Evolutionary conservation across 441 rosid genomes (phyloP).

Genomic region (Populus hybrid): DNA sequence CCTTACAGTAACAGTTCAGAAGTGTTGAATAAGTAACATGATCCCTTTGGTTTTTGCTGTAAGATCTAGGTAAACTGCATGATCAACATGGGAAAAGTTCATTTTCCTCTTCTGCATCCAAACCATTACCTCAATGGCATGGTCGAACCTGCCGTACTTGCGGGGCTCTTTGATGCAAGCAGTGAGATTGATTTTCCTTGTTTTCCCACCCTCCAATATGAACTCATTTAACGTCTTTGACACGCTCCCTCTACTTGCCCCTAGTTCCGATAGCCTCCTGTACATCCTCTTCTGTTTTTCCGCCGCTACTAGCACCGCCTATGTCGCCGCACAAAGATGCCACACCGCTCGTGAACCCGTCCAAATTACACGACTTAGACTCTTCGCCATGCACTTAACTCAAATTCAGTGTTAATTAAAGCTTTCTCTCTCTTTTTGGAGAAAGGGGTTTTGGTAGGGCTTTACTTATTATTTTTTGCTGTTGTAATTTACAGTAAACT

Average conservation of each 20-base stretch:
- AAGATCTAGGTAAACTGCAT: constrained; percentile 41
- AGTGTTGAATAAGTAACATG: constrained; percentile 51
- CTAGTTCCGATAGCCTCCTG: constrained; percentile 46
- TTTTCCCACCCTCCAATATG: constrained; percentile 48
- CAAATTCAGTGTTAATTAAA: background rate
- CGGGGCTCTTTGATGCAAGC: constrained; percentile 55
- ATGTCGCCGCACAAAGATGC: constrained; percentile 25
- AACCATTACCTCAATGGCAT: constrained; percentile 72
- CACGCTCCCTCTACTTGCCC: constrained; percentile 51
- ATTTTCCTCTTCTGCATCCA: constrained; percentile 84
- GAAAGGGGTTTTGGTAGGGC: constrained; percentile 6
- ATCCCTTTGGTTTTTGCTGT: background rate
- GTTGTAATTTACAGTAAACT: no score
- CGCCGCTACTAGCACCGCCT: constrained; percentile 9
- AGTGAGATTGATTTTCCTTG: constrained; percentile 44
- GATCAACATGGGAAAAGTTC: constrained; percentile 19
- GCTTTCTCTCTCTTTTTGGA: background rate
- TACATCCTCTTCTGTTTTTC: constrained; percentile 31
- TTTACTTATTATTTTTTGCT: no score
- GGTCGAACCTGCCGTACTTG: constrained; percentile 44
- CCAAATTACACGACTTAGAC: constrained; percentile 28
- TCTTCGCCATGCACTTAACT: constrained; percentile 21
- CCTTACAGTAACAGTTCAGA: constrained; percentile 58
- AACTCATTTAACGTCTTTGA: constrained; percentile 52
- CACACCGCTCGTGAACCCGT: constrained; percentile 32